These are phyloP conservation scores for Candida nonsorbophila DNA, from an alignment of 805 yeast species.

Conservation along the genomic window DNA sequence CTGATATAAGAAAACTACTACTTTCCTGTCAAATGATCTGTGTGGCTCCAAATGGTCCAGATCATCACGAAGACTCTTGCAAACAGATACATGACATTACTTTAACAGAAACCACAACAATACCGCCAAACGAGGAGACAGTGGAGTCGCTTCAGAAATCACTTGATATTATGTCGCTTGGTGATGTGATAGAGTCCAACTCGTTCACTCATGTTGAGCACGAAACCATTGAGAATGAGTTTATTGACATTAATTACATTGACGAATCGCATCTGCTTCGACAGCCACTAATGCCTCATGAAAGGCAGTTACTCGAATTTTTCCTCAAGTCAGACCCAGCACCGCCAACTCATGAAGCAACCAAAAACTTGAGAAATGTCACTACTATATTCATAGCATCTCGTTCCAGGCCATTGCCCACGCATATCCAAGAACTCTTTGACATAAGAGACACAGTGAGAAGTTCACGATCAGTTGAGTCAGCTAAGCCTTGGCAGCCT, in stretches of 20 bases:
- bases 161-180: constrained; percentile 20
- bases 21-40: constrained; percentile 42
- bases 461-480: constrained; percentile 6
- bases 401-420: constrained; percentile 28
- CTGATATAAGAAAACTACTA: constrained; percentile 46
- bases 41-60: no score
- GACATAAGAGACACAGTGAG: constrained; percentile 11
- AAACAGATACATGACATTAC: no score
- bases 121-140: no score
- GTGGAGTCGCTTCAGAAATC: constrained; percentile 4
- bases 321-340: no score
- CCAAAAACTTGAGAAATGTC: constrained; percentile 8
- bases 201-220: constrained; percentile 22
- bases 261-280: constrained; percentile 23
- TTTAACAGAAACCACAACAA: no score
- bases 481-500: constrained; percentile 7
- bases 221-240: constrained; percentile 24
- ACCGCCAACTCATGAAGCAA: no score
- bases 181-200: constrained; percentile 23
- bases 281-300: constrained; percentile 31
- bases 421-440: constrained; percentile 19
- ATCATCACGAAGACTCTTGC: no score
- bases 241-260: constrained; percentile 26
- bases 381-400: constrained; percentile 23
- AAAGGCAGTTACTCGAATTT: constrained; percentile 11